Percentiles rank a stretch among this genome's conserved stretches.
Conservation (phyloP, 345 rosid genomes). For the Moringa oleifera region DNA sequence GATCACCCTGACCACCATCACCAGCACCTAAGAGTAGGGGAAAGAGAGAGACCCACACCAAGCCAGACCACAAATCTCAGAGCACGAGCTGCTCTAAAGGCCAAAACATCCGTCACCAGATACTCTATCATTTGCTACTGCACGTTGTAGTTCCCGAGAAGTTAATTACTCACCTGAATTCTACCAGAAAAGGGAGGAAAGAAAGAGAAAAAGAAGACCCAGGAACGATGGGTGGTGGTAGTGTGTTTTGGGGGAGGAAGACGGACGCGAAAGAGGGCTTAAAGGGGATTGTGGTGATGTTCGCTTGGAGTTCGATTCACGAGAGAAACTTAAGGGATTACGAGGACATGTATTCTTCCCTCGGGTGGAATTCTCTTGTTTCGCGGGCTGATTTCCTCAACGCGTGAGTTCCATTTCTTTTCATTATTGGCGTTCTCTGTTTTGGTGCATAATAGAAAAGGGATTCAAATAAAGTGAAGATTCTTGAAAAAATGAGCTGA, state of each 20-base stretch:
- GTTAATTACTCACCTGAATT: not conserved
- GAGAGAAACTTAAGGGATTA: slow-evolving; percentile 40
- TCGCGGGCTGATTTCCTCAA: slow-evolving; percentile 68
- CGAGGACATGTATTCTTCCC: slow-evolving; percentile 77
- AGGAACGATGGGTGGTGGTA: slow-evolving; percentile 55
- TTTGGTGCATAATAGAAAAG: no score
- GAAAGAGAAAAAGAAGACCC: not conserved
- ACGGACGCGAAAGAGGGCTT: slow-evolving; percentile 22
- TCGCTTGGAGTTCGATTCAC: slow-evolving; percentile 63
- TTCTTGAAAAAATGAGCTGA: not conserved
- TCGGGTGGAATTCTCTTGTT: slow-evolving; percentile 84
- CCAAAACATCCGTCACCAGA: no score
- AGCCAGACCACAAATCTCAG: not conserved
- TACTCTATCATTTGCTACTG: no score
- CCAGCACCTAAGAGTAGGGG: not conserved
- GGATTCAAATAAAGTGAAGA: no score
- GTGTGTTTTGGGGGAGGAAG: slow-evolving; percentile 61
- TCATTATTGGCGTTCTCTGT: not conserved
- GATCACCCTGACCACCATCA: slow-evolving; percentile 1
- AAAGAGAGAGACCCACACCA: not conserved
- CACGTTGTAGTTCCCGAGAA: no score
- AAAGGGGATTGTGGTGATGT: slow-evolving; percentile 72
- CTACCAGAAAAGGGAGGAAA: not conserved
- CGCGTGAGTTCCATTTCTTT: slow-evolving; percentile 38
- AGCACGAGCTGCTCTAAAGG: not conserved